Evolutionary conservation across 192 early-diverging fungal species (phyloP).

Genomic region (Backusella macrospora): DNA sequence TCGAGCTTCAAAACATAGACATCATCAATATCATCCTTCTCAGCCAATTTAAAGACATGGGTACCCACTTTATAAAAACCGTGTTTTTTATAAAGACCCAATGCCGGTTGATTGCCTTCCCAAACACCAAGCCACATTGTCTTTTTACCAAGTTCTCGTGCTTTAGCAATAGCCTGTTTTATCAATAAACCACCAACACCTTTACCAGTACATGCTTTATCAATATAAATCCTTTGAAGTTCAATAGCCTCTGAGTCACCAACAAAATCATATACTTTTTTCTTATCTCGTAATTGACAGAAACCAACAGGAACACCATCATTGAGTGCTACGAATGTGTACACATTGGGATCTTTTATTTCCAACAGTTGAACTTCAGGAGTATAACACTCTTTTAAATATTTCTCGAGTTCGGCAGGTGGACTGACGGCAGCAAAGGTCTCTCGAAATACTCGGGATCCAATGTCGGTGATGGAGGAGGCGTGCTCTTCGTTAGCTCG

Average conservation of each 20-base stretch:
- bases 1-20: too few relatives aligned
- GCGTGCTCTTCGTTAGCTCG: background rate
- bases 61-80: background rate
- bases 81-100: background rate
- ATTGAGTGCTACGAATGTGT: background rate
- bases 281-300: constrained; percentile 7
- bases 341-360: background rate
- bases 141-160: background rate
- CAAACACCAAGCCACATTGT: background rate
- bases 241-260: constrained; percentile 14
- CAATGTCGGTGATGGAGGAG: background rate
- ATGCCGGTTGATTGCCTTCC: background rate
- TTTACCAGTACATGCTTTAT: background rate
- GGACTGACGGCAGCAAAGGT: background rate
- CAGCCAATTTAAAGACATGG: background rate
- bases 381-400: background rate
- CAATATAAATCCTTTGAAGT: constrained; percentile 14
- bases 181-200: constrained; percentile 12
- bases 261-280: constrained; percentile 1
- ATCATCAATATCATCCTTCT: background rate
- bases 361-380: constrained; percentile 1
- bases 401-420: background rate
- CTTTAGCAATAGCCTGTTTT: background rate
- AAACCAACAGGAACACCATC: background rate
- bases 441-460: background rate